Conservation (phyloP, 164 flowering plant species). For the Nymphaea thermarum region DNA sequence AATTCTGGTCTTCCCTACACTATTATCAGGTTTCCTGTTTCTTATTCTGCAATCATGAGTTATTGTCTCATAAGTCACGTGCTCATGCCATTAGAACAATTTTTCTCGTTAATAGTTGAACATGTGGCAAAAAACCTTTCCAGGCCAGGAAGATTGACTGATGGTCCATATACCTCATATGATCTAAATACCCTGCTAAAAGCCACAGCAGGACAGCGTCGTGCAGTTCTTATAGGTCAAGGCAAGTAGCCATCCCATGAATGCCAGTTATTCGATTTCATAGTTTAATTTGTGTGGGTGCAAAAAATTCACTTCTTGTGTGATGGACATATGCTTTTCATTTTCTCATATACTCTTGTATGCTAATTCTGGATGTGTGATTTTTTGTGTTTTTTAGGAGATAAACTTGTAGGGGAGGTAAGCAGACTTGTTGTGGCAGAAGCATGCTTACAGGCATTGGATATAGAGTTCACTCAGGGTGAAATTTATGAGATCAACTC, state of each 20-base stretch:
- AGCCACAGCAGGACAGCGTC: slow-evolving; percentile 93
- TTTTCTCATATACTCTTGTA: neutral
- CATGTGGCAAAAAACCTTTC: neutral
- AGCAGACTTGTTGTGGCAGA: slow-evolving; percentile 94
- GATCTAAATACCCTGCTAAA: slow-evolving; percentile 88
- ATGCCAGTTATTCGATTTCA: neutral
- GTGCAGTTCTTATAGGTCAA: slow-evolving; percentile 85
- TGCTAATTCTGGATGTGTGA: neutral
- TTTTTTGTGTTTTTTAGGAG: slow-evolving; percentile 33
- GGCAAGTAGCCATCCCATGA: slow-evolving; percentile 25
- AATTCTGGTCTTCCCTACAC: slow-evolving; percentile 81
- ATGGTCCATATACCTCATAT: slow-evolving; percentile 99
- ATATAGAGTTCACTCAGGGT: slow-evolving; percentile 64
- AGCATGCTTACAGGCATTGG: slow-evolving; percentile 90
- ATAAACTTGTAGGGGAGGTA: slow-evolving; percentile 88
- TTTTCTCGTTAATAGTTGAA: neutral
- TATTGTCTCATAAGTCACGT: too few species aligned
- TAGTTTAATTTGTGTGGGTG: neutral
- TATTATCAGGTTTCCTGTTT: slow-evolving; percentile 58
- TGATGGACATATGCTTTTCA: neutral
- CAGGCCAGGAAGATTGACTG: slow-evolving; percentile 94
- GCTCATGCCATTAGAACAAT: neutral
- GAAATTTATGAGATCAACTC: slow-evolving; percentile 80
- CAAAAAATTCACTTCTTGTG: neutral
- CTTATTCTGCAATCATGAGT: neutral